These are phyloP conservation scores for Lyophyllum atratum DNA, from an alignment of 768 basidiomycete species.

Conservation along the genomic window DNA sequence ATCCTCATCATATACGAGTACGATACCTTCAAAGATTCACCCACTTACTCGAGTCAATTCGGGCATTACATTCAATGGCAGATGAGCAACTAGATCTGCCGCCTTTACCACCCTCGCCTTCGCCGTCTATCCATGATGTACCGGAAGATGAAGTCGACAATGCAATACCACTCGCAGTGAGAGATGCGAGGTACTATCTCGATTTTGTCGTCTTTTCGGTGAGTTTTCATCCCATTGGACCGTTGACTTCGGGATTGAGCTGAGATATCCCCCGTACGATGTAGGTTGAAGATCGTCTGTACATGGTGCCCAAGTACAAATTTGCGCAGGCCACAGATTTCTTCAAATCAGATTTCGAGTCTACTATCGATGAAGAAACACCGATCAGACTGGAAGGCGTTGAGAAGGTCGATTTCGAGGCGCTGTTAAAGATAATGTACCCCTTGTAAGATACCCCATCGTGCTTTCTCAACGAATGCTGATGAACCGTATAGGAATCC, in stretches of 20 bases:
- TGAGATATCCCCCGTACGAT: background rate
- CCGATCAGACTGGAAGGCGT: background rate
- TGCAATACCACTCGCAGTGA: background rate
- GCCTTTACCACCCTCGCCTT: background rate
- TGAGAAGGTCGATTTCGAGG: constrained; percentile 2
- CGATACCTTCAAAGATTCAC: no score
- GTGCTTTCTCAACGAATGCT: background rate
- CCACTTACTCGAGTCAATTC: no score
- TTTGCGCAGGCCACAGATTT: background rate
- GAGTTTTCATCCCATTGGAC: no score
- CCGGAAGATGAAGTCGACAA: background rate
- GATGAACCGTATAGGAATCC: background rate
- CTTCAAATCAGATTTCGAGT: background rate
- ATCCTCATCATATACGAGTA: no score
- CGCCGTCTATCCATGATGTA: background rate
- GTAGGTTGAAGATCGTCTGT: constrained; percentile 3
- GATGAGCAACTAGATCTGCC: background rate
- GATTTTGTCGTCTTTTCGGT: constrained; percentile 2
- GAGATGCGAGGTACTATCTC: background rate
- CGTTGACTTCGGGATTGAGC: no score
- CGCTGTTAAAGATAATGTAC: constrained; percentile 9
- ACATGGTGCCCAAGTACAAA: constrained; percentile 6
- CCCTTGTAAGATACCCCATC: constrained; percentile 5
- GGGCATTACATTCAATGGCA: no score
- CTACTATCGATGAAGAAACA: background rate